These are phyloP conservation scores for Coemansia sp. DNA, from an alignment of 192 early-diverging fungal species.

Conservation along the genomic window DNA sequence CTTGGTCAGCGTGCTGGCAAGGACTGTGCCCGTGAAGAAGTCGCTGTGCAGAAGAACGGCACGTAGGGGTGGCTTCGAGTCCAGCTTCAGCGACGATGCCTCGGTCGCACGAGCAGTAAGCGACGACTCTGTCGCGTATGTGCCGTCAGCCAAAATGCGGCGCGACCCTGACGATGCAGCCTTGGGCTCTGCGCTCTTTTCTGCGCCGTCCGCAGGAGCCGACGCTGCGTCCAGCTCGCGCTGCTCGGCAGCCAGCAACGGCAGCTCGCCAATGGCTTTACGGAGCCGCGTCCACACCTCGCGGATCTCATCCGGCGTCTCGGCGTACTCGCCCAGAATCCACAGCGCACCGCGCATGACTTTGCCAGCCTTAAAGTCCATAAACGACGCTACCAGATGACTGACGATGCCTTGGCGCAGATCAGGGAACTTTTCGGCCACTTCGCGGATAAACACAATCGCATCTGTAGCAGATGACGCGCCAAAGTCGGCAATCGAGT, in stretches of 20 bases:
- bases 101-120: slow-evolving; percentile 57
- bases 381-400: slow-evolving; percentile 77
- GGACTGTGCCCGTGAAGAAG: slow-evolving; percentile 86
- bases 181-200: slow-evolving; percentile 20
- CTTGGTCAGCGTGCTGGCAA: slow-evolving; percentile 88
- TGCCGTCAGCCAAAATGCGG: slow-evolving; percentile 91
- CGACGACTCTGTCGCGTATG: slow-evolving; percentile 95
- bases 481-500: slow-evolving; percentile 89
- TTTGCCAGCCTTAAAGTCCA: slow-evolving; percentile 86
- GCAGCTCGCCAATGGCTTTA: slow-evolving; percentile 84
- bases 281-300: slow-evolving; percentile 79
- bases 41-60: slow-evolving; percentile 89
- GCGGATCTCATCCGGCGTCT: slow-evolving; percentile 75
- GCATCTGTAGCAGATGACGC: slow-evolving; percentile 83
- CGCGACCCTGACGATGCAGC: slow-evolving; percentile 52
- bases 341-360: slow-evolving; percentile 96
- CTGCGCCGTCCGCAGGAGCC: slow-evolving; percentile 43
- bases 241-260: slow-evolving; percentile 92
- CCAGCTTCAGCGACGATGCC: slow-evolving; percentile 50
- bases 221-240: slow-evolving; percentile 70
- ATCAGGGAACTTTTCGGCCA: slow-evolving; percentile 93
- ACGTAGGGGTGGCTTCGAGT: slow-evolving; percentile 43
- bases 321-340: slow-evolving; percentile 97
- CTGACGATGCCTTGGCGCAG: slow-evolving; percentile 81
- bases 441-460: slow-evolving; percentile 95